Evolutionary conservation across 2,329 filamentous ascomycete species (phyloP).

Genomic region (Colletotrichum tamarilloi): DNA sequence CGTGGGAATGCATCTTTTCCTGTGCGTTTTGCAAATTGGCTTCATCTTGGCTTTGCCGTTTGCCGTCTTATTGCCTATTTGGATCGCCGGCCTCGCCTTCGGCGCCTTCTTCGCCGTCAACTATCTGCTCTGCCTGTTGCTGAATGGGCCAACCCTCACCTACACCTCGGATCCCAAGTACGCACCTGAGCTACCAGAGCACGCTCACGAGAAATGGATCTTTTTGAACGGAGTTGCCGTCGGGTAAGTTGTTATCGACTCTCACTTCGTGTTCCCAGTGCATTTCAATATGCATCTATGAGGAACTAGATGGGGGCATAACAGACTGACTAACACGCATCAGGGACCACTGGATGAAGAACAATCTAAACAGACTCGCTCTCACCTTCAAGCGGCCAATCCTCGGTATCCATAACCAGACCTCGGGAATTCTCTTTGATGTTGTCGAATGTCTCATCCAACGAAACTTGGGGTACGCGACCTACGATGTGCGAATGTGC

Average conservation of each 20-base stretch:
- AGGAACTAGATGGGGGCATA: background rate
- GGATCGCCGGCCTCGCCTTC: slow-evolving; percentile 54
- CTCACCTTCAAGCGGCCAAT: slow-evolving; percentile 78
- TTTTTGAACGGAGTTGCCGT: slow-evolving; percentile 80
- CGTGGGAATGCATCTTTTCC: slow-evolving; percentile 67
- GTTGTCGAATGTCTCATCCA: slow-evolving; percentile 83
- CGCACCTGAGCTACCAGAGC: slow-evolving; percentile 58
- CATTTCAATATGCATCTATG: background rate
- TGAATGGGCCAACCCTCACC: slow-evolving; percentile 63
- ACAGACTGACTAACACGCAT: slow-evolving; percentile 2
- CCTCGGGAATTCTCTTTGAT: slow-evolving; percentile 80
- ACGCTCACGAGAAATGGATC: slow-evolving; percentile 78
- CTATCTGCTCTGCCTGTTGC: slow-evolving; percentile 59
- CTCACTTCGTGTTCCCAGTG: background rate
- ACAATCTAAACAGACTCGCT: slow-evolving; percentile 77
- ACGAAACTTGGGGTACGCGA: slow-evolving; percentile 79
- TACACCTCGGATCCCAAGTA: slow-evolving; percentile 66
- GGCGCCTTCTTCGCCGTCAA: slow-evolving; percentile 61
- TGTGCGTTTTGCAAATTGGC: slow-evolving; percentile 67
- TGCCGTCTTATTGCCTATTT: slow-evolving; percentile 59
- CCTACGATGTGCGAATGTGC: slow-evolving; percentile 73
- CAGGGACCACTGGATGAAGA: slow-evolving; percentile 74
- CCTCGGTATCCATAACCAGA: slow-evolving; percentile 80
- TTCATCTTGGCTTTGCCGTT: slow-evolving; percentile 71
- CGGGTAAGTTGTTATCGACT: slow-evolving; percentile 55